phyloP scores from a whole-genome alignment of 176 grass and related monocot species.

The Stipa capillata region DNA sequence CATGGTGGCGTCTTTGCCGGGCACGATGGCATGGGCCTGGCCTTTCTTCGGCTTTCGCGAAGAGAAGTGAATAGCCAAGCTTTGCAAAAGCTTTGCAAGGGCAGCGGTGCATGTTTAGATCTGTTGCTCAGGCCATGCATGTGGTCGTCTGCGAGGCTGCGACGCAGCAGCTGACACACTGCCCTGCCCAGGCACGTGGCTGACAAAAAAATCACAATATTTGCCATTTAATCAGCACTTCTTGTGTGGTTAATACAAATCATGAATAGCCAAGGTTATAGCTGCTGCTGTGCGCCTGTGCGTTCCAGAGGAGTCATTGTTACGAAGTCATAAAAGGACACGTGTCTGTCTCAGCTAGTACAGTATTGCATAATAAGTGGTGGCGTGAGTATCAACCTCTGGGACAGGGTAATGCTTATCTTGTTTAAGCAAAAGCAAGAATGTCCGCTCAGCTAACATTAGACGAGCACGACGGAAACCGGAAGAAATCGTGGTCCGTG shows the following conservation, averaged over 20 bases:
- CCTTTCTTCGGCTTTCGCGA: background rate
- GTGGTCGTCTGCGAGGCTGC: background rate
- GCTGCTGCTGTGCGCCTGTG: background rate
- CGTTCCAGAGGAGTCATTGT: slow-evolving; percentile 26
- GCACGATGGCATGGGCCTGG: background rate
- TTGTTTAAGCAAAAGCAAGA: background rate
- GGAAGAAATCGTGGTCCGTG: background rate
- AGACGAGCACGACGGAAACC: background rate
- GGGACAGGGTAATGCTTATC: background rate
- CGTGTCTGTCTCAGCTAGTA: background rate
- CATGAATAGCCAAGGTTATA: background rate
- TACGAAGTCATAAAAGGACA: background rate
- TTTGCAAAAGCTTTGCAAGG: too few species aligned
- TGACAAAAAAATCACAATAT: background rate
- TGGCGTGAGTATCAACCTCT: background rate
- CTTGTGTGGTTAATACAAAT: background rate
- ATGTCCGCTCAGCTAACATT: background rate
- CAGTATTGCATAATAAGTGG: background rate
- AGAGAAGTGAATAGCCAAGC: background rate
- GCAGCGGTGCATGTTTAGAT: too few species aligned
- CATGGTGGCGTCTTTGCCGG: background rate
- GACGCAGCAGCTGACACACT: background rate
- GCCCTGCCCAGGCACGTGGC: background rate
- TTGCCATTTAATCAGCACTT: background rate
- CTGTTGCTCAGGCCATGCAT: background rate